phyloP scores from a whole-genome alignment of 2,329 filamentous ascomycete genomes.

The Endoconidiophora polonica region DNA sequence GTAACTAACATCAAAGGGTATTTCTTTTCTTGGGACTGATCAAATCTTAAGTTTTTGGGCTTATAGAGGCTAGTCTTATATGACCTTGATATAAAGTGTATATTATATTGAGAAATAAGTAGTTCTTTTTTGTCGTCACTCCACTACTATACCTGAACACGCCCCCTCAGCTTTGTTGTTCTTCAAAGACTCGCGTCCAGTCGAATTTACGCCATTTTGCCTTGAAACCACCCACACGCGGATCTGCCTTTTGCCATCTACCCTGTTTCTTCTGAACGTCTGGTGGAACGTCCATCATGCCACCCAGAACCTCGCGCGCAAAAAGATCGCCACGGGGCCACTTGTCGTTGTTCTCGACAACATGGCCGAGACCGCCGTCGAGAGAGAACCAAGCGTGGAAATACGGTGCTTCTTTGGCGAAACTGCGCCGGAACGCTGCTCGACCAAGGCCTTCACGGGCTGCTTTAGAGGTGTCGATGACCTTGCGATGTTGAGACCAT shows the following conservation, averaged over 20 bases:
- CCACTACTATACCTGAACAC: background rate
- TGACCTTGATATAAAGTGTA: too few species aligned
- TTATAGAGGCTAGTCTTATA: too few species aligned
- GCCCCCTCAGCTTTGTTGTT: constrained; percentile 14
- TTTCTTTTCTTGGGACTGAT: too few species aligned
- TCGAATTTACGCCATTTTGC: constrained; percentile 87
- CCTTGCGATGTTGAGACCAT: constrained; percentile 88
- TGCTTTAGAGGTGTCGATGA: constrained; percentile 67
- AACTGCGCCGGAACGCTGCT: constrained; percentile 59
- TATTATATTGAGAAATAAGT: too few species aligned
- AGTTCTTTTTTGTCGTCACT: background rate
- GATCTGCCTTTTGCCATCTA: constrained; percentile 56
- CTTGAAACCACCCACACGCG: constrained; percentile 59
- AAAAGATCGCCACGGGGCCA: constrained; percentile 92
- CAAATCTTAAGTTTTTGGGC: too few species aligned
- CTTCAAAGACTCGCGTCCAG: constrained; percentile 49
- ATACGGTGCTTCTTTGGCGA: constrained; percentile 95
- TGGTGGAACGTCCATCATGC: constrained; percentile 71
- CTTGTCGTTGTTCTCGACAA: constrained; percentile 68
- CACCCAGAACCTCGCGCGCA: constrained; percentile 77
- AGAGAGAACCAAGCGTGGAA: constrained; percentile 94
- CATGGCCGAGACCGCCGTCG: constrained; percentile 80
- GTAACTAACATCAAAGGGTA: too few species aligned
- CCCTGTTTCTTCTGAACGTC: constrained; percentile 84
- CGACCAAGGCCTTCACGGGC: constrained; percentile 56